Conservation (phyloP, 139 green algal genomes). For the Chlorokybus atmophyticus region DNA sequence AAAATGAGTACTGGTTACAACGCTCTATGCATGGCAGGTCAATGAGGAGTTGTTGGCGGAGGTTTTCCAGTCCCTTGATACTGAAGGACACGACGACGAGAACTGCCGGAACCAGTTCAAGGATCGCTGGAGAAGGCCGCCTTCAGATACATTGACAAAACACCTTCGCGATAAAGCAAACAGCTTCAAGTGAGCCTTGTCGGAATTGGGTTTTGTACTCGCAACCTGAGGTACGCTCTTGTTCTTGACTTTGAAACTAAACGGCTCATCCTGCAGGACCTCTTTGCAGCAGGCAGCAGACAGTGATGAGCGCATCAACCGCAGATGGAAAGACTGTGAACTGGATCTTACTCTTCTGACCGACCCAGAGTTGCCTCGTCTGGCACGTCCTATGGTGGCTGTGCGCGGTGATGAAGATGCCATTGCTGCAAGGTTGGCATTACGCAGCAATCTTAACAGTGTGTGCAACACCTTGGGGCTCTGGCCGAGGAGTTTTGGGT, state of each 20-base stretch:
- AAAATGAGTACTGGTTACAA: too few species aligned
- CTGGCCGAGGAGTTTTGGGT: too few species aligned
- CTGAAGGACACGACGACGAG: not conserved
- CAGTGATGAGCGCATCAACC: constrained; percentile 21
- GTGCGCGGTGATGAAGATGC: constrained; percentile 14
- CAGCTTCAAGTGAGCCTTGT: too few species aligned
- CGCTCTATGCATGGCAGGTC: too few species aligned
- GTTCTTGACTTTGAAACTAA: too few species aligned
- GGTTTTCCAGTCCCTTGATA: not conserved
- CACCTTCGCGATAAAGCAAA: constrained; percentile 15
- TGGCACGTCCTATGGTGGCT: constrained; percentile 19
- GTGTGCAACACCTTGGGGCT: too few species aligned
- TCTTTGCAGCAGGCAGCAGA: constrained; percentile 8
- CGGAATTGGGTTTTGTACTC: too few species aligned
- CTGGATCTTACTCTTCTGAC: constrained; percentile 14
- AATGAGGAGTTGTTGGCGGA: not conserved
- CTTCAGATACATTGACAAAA: constrained; percentile 16
- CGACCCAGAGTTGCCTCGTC: constrained; percentile 1
- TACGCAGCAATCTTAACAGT: too few species aligned
- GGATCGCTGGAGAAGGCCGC: constrained; percentile 35
- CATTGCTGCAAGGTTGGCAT: constrained; percentile 5
- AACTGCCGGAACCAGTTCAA: constrained; percentile 34
- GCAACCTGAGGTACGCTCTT: too few species aligned
- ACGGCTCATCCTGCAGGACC: too few species aligned
- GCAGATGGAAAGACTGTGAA: constrained; percentile 14